These are phyloP conservation scores for Immersiporthe knoxdaviesiana DNA, from an alignment of 2,329 filamentous ascomycete species.

Conservation along the genomic window DNA sequence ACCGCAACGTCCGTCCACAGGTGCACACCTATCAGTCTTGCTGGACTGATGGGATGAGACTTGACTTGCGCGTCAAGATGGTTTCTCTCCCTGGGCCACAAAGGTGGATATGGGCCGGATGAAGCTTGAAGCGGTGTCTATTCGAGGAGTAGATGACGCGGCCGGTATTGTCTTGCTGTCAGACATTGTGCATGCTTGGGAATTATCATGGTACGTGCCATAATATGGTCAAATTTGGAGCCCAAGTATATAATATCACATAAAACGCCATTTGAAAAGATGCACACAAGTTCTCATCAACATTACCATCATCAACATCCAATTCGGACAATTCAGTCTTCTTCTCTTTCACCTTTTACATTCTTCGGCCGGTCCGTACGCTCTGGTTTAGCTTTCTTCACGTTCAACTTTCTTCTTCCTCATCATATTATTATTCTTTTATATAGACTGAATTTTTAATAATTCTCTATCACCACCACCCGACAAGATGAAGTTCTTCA, in stretches of 20 bases:
- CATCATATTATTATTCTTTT: not conserved
- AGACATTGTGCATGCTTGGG: not conserved
- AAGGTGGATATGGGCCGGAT: not conserved
- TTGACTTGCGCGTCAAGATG: constrained; percentile 21
- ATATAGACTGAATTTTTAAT: not conserved
- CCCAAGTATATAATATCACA: constrained; percentile 18
- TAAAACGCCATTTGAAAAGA: not conserved
- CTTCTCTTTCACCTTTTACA: constrained; percentile 2
- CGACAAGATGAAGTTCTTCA: constrained; percentile 34
- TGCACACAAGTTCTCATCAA: not conserved
- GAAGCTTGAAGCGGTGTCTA: constrained; percentile 7
- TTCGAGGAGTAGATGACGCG: constrained; percentile 18
- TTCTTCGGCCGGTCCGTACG: constrained; percentile 30
- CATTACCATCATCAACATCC: constrained; percentile 13
- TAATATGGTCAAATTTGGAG: not conserved
- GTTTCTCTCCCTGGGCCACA: constrained; percentile 19
- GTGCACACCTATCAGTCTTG: not conserved
- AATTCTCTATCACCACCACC: not conserved
- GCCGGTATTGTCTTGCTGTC: constrained; percentile 3
- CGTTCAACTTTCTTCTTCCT: constrained; percentile 7
- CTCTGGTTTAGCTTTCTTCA: constrained; percentile 28
- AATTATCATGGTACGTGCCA: not conserved
- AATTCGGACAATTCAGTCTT: constrained; percentile 8
- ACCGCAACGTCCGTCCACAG: not conserved
- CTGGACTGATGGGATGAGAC: constrained; percentile 25